Base-by-base conservation (phyloP, 1,284 basidiomycete species). In the Heliocybe sulcata region DNA sequence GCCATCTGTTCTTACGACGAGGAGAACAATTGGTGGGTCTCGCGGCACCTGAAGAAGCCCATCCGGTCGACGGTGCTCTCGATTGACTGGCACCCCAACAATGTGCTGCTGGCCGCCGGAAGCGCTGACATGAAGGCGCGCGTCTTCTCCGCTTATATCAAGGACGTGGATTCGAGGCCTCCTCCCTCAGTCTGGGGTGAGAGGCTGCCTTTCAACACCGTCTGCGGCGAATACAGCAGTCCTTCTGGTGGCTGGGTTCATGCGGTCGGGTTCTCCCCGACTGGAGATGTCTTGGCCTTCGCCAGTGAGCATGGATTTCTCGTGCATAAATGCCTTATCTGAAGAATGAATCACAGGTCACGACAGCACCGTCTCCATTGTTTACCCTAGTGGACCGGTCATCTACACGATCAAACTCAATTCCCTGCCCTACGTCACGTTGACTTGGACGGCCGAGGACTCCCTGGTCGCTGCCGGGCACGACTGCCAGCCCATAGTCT, bases 1-100 rank as follows among this genome's bases (percentile, higher is more conserved):
- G 92, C 94, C 10, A 83, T 98, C 51, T 98, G 94, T 69, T 94
- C 91, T 16, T 98, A 96, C 67, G 94, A 98, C 68, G 80, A 90
- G 23, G 94, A 98, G 74, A 96, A 94, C 74, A 92, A 99, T 70
- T 99, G 97, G 97, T 99, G 97, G 97, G 94, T 98, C 1, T 90
- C 95, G 20, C 94, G 94, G 70, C 90, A 94, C 64, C 77, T 99
- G 71, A 99, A 99, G 85, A 98, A 98, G 71, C 97, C 97, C 12
- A 71, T 73, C 59, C 59, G 71, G 50, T 69, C 68, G 1, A 99
- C 97, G 0, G 95, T 99, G 6, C 79, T 98, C 26, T 85, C 88
- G 10, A 74, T 99, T 63, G 96, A 98, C 65, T 99, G 96, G 96
- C 96, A 99, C 69, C 94, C 96, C 38, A 99, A 94, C 74, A 97